Evolutionary conservation across 2,329 filamentous ascomycete genomes (phyloP).

Genomic region (Aspergillus sp.): DNA sequence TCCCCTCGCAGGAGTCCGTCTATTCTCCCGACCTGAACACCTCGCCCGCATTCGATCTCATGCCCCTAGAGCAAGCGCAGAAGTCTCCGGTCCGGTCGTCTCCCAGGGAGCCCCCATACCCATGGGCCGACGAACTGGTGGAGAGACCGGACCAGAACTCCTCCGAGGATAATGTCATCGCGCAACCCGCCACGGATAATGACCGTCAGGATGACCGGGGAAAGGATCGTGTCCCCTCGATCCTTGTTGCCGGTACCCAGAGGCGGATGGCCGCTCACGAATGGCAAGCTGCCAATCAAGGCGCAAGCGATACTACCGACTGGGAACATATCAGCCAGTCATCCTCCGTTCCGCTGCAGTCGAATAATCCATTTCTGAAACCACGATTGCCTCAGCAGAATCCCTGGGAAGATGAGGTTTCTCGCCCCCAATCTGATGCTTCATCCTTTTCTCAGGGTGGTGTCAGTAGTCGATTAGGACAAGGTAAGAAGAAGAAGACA

Average conservation of each 20-base stretch:
- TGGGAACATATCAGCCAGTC: constrained; percentile 19
- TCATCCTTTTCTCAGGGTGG: constrained; percentile 20
- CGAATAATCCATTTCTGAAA: constrained; percentile 42
- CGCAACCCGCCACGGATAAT: constrained; percentile 5
- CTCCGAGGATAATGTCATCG: constrained; percentile 9
- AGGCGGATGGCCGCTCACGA: constrained; percentile 21
- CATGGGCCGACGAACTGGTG: constrained; percentile 32
- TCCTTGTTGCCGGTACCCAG: constrained; percentile 22
- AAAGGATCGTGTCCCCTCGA: constrained; percentile 19
- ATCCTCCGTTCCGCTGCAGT: constrained; percentile 30
- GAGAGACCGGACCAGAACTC: constrained; percentile 18
- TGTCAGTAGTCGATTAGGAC: constrained; percentile 30
- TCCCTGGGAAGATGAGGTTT: constrained; percentile 18
- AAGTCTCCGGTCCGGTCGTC: constrained; percentile 33
- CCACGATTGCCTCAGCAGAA: constrained; percentile 22
- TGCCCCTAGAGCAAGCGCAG: constrained; percentile 38
- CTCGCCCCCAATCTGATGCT: constrained; percentile 12
- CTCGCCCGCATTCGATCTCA: constrained; percentile 37
- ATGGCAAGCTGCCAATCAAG: constrained; percentile 13
- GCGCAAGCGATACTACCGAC: constrained; percentile 10
- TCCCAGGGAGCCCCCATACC: constrained; percentile 25
- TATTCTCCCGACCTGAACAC: constrained; percentile 40
- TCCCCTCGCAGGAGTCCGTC: constrained; percentile 31
- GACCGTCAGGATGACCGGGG: constrained; percentile 6
- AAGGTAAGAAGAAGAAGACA: constrained; percentile 26